These are phyloP conservation scores for Diddensiella santjacobensis DNA, from an alignment of 805 yeast genomes.

Conservation along the genomic window DNA sequence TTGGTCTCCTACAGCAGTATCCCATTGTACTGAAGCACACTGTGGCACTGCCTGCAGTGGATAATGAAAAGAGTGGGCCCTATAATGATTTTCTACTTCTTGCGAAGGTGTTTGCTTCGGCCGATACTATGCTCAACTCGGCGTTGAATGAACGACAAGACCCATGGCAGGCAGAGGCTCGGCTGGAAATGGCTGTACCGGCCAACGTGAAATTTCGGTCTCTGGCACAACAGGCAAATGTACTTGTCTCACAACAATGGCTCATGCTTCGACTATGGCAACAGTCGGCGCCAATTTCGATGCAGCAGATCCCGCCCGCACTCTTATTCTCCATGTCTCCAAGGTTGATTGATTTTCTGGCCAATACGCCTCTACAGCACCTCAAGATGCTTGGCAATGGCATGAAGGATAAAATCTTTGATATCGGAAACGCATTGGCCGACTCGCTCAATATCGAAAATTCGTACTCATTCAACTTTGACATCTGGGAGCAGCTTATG, in stretches of 20 bases:
- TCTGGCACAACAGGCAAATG: slow-evolving; percentile 4
- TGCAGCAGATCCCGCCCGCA: not conserved
- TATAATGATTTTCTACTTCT: slow-evolving; percentile 4
- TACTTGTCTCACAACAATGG: slow-evolving; percentile 10
- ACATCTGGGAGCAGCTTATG: slow-evolving; percentile 1
- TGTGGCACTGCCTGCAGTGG: not conserved
- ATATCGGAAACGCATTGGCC: slow-evolving; percentile 5
- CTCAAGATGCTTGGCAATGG: slow-evolving; percentile 4
- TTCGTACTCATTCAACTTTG: not conserved
- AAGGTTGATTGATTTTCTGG: not conserved
- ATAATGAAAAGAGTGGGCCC: not conserved
- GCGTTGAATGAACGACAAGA: not conserved
- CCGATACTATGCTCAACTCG: not conserved
- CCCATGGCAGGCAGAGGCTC: not conserved
- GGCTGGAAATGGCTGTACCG: not conserved
- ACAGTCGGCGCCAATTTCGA: not conserved
- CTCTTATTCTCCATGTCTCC: not conserved
- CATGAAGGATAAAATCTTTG: slow-evolving; percentile 4
- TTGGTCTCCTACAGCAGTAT: not conserved
- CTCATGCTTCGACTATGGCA: slow-evolving; percentile 5
- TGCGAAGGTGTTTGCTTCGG: slow-evolving; percentile 3
- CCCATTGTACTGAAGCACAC: not conserved
- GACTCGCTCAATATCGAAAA: not conserved
- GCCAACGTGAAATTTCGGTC: not conserved
- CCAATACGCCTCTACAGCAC: not conserved